Base-by-base conservation (phyloP, 2,329 filamentous ascomycete genomes). In the Cytospora chrysosperma region DNA sequence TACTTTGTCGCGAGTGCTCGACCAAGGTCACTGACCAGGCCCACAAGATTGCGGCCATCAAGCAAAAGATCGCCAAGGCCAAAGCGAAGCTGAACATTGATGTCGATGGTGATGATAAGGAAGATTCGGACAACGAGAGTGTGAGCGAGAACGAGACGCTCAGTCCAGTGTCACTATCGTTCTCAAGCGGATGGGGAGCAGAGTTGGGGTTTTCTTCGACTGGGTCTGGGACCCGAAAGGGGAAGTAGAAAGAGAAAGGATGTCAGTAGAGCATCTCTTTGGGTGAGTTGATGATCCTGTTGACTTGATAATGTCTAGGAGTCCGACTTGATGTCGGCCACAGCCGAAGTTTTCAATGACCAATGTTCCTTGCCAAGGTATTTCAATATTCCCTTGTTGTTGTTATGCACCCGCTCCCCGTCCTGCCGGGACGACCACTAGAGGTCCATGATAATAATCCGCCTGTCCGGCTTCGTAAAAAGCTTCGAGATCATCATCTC, bases 1-100 rank as follows among this genome's bases (percentile, higher is more conserved):
- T 8, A 5, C n/a, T 32, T 13, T 72, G 71, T 56, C 28, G 50
- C 3, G 47, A n/a, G 19, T 72, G 71, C 37, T 26, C 3, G 10
- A 4, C 50, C 32, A 57, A 37, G 2, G 19, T 30, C 7, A 47
- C 30, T 1, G 57, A 54, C 17, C 37, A 55, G 30, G 34, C 34
- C 26, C 54, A 26, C 51, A 60, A 53, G 50, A 43, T 70, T 3
- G 51, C 54, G 2, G 51, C 43, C 24, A 61, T 69, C 56, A 71
- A 65, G 64, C 59, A 62, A 9, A 56, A 58, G 28, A 62, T 71
- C 19, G 55, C 54, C 54, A 28, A 21, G 49, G 59, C 67, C 10
- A 69, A 61, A 49, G 49, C 61, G 34, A 49, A 56, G 17, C 40
- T 72, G 26, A 50, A 55, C 19, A 60, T 57, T 5, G 47, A 37